A percentile compares a stretch with the other conserved stretches of the same genome.
phyloP scores from a whole-genome alignment of 1,284 basidiomycete species.

The Austropuccinia psidii region DNA sequence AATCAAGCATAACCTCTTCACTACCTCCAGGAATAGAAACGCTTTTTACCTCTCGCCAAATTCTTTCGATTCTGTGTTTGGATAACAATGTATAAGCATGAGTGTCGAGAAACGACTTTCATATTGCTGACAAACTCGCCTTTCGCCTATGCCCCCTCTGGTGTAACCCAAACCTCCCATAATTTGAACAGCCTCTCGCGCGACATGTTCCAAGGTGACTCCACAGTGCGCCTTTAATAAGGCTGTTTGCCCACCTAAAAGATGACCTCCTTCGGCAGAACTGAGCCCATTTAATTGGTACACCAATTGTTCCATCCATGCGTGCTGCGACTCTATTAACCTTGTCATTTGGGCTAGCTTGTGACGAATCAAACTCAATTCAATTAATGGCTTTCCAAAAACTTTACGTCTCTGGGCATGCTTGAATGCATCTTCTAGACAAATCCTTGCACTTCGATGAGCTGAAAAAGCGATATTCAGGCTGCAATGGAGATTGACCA shows the following conservation, averaged over 20 bases:
- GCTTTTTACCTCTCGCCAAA: conserved; percentile 35
- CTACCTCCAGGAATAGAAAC: conserved; percentile 35
- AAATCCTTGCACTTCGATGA: conserved; percentile 23
- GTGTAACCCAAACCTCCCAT: conserved; percentile 37
- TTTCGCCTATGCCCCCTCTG: conserved; percentile 23
- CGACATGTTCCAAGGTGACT: conserved; percentile 40
- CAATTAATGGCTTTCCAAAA: conserved; percentile 19
- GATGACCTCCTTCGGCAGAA: conserved; percentile 35
- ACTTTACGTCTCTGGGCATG: conserved; percentile 22
- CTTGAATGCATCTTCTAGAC: conserved; percentile 38
- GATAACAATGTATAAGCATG: background rate
- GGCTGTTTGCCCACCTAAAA: conserved; percentile 43
- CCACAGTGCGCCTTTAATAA: conserved; percentile 43
- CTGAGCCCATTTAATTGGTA: conserved; percentile 38
- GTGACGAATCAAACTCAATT: conserved; percentile 25
- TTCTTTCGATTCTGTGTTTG: conserved; percentile 19
- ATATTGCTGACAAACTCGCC: conserved; percentile 1
- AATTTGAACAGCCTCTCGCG: conserved; percentile 36
- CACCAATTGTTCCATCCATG: conserved; percentile 38
- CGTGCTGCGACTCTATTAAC: conserved; percentile 33
- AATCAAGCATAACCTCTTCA: conserved; percentile 36
- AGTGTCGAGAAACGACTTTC: background rate
- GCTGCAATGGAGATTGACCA: background rate
- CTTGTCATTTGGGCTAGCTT: conserved; percentile 1
- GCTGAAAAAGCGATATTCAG: conserved; percentile 33